Percentiles rank a stretch among this genome's conserved stretches.
These are phyloP conservation scores for Astrephomene gubernaculifera DNA, from an alignment of 139 green algal genomes.

Conservation along the genomic window DNA sequence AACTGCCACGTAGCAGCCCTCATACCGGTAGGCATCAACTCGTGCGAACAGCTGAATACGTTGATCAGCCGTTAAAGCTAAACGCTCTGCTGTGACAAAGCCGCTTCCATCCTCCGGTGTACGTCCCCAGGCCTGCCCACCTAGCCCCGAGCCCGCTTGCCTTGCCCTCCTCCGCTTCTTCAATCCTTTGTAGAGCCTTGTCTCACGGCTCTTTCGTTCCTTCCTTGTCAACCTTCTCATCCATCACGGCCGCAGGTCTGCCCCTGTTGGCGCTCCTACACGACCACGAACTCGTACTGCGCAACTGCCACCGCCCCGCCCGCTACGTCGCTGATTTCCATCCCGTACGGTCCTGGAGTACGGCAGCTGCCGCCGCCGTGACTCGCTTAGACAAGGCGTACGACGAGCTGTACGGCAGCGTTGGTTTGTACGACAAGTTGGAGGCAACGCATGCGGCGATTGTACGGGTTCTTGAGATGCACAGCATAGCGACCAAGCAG, in stretches of 20 bases:
- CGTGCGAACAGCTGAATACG: neutral
- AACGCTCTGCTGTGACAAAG: neutral
- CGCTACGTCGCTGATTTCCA: constrained; percentile 20
- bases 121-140: neutral
- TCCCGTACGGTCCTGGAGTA: neutral
- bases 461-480: neutral
- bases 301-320: constrained; percentile 12
- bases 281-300: constrained; percentile 29
- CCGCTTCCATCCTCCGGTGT: neutral
- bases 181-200: neutral
- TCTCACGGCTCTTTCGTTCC: neutral
- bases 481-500: neutral
- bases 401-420: neutral
- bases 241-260: neutral
- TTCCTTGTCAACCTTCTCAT: neutral
- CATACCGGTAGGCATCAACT: neutral
- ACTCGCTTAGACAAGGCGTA: neutral
- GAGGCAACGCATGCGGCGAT: neutral
- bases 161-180: neutral
- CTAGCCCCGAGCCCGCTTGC: neutral
- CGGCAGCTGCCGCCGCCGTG: neutral
- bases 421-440: neutral
- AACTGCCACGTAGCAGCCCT: too few relatives aligned
- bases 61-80: neutral
- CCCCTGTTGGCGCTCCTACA: constrained; percentile 17